Conservation (phyloP, 2,329 filamentous ascomycete genomes). For the Ceratocystis eucalypticola region DNA sequence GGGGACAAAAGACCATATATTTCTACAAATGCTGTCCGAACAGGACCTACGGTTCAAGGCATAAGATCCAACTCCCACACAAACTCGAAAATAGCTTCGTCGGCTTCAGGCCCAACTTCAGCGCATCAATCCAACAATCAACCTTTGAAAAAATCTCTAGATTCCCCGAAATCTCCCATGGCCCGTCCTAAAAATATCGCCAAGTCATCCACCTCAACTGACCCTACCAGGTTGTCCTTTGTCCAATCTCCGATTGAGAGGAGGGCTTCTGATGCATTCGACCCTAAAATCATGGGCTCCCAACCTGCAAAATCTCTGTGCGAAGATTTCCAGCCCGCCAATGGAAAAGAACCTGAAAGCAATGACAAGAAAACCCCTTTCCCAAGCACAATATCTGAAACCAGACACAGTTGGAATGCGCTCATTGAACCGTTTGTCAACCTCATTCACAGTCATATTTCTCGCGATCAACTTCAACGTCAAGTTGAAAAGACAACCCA, state of each 20-base stretch:
- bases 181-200: no score
- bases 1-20: neutral
- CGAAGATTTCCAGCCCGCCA: no score
- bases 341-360: no score
- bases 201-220: no score
- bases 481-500: slow-evolving; percentile 2
- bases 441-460: neutral
- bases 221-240: no score
- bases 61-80: neutral
- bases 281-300: no score
- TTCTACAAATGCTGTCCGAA: neutral
- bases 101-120: neutral
- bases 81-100: neutral
- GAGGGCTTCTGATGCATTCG: no score
- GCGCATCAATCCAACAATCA: neutral
- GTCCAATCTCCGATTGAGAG: no score
- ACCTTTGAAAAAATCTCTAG: neutral
- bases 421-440: neutral
- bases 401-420: neutral
- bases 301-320: no score
- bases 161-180: no score
- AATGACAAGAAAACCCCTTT: neutral
- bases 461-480: slow-evolving; percentile 2
- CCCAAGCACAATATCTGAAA: neutral
- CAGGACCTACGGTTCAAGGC: neutral